phyloP scores from a whole-genome alignment of 2,329 filamentous ascomycete genomes.

The Trichophyton mentagrophytes region DNA sequence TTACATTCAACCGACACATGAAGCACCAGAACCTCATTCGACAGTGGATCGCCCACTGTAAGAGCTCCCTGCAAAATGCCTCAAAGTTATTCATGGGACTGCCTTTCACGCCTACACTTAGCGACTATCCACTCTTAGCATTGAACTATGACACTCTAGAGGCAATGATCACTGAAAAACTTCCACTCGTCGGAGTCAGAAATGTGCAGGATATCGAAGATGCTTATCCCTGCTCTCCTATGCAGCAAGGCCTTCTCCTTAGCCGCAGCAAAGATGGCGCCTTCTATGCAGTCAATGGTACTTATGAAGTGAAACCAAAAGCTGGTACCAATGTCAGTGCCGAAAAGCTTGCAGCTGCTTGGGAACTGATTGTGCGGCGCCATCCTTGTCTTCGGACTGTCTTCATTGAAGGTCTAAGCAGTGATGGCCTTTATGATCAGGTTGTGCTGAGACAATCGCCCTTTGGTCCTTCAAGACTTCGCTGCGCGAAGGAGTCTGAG shows the following conservation, averaged over 20 bases:
- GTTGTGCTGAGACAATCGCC: conserved; percentile 24
- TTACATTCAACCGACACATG: conserved; percentile 39
- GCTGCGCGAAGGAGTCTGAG: conserved; percentile 20
- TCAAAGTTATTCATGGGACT: conserved; percentile 19
- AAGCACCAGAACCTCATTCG: conserved; percentile 31
- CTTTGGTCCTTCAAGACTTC: conserved; percentile 19
- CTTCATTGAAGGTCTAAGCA: conserved; percentile 24
- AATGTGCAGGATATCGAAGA: conserved; percentile 29
- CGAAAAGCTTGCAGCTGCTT: conserved; percentile 19
- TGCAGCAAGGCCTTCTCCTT: conserved; percentile 28
- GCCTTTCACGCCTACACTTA: conserved; percentile 24
- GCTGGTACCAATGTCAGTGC: conserved; percentile 17
- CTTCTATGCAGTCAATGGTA: conserved; percentile 28
- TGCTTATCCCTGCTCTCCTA: conserved; percentile 28
- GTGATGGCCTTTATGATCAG: conserved; percentile 23
- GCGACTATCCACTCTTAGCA: conserved; percentile 35
- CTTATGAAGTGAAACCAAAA: conserved; percentile 22
- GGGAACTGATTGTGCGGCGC: conserved; percentile 22
- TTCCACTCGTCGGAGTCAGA: conserved; percentile 25
- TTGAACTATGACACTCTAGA: conserved; percentile 33
- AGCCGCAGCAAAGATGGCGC: conserved; percentile 23
- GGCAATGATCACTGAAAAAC: conserved; percentile 24
- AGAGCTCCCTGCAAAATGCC: conserved; percentile 22
- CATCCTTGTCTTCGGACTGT: conserved; percentile 29
- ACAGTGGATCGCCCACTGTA: conserved; percentile 33